A percentile compares a stretch with the other conserved stretches of the same genome.
phyloP scores from a whole-genome alignment of 2,329 filamentous ascomycete species.

The Mycosphaerella sp. region DNA sequence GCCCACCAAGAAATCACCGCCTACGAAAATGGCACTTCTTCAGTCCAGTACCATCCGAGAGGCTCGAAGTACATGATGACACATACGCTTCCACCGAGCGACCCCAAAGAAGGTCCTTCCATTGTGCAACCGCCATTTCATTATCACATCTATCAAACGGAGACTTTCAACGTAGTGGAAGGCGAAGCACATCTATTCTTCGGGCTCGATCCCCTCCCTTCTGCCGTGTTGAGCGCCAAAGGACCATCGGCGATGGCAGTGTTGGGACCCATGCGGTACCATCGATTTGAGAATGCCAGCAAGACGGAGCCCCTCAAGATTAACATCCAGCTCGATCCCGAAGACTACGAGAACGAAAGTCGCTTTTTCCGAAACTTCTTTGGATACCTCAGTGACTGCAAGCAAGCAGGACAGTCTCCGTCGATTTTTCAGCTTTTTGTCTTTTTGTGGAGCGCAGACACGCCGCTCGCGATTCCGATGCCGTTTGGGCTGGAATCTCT shows the following conservation, averaged over 20 bases:
- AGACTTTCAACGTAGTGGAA: slow-evolving; percentile 18
- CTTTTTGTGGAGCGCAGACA: slow-evolving; percentile 20
- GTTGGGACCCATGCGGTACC: slow-evolving; percentile 18
- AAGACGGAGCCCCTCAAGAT: slow-evolving; percentile 15
- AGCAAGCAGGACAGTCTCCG: slow-evolving; percentile 13
- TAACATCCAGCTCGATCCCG: slow-evolving; percentile 20
- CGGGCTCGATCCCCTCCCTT: slow-evolving; percentile 16
- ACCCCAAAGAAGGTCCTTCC: slow-evolving; percentile 18
- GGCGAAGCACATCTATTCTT: slow-evolving; percentile 20
- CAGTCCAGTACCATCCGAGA: slow-evolving; percentile 20
- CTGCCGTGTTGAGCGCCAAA: slow-evolving; percentile 7
- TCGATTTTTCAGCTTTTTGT: slow-evolving; percentile 22
- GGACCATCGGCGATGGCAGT: slow-evolving; percentile 11
- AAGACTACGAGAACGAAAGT: slow-evolving; percentile 23
- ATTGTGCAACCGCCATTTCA: slow-evolving; percentile 23
- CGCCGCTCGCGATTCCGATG: slow-evolving; percentile 20
- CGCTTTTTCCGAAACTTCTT: slow-evolving; percentile 23
- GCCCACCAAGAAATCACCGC: slow-evolving; percentile 15
- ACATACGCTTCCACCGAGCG: slow-evolving; percentile 19
- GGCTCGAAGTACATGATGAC: slow-evolving; percentile 22
- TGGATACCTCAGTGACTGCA: slow-evolving; percentile 22
- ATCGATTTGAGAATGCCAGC: slow-evolving; percentile 22
- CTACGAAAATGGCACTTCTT: slow-evolving; percentile 22
- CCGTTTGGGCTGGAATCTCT: slow-evolving; percentile 16
- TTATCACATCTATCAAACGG: slow-evolving; percentile 24